These are phyloP conservation scores for Fusarium oxysporum DNA, from an alignment of 2,329 filamentous ascomycete genomes.

Conservation along the genomic window DNA sequence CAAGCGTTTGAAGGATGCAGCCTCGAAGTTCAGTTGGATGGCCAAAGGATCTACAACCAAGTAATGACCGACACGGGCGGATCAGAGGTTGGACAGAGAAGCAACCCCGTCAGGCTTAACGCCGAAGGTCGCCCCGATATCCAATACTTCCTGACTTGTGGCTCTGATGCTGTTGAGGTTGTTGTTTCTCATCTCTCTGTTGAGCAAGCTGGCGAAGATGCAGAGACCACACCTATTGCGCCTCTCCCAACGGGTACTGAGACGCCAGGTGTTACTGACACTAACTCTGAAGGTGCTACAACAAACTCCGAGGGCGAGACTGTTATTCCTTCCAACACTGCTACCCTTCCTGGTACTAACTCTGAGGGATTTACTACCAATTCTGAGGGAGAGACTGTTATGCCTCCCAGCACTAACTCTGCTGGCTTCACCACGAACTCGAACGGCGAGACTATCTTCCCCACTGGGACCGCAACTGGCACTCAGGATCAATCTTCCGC, in stretches of 20 bases:
- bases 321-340: neutral
- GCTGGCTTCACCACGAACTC: neutral
- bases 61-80: neutral
- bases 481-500: slow-evolving; percentile 44
- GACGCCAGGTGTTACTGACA: neutral
- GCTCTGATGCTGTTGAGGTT: neutral
- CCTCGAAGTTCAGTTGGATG: slow-evolving; percentile 3
- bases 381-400: neutral
- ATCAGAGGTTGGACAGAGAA: neutral
- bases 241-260: neutral
- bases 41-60: neutral
- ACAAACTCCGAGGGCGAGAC: neutral
- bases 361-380: neutral
- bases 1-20: neutral
- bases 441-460: neutral
- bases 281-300: neutral
- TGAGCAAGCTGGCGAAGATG: slow-evolving; percentile 43
- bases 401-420: neutral
- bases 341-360: neutral
- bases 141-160: neutral
- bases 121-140: neutral
- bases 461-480: slow-evolving; percentile 15
- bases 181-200: neutral
- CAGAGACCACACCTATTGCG: slow-evolving; percentile 39
- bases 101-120: neutral